Percentiles rank a stretch among this genome's conserved stretches.
Evolutionary conservation across 371 early-diverging fungal genomes (phyloP).

Genomic region (Apophysomyces sp.): DNA sequence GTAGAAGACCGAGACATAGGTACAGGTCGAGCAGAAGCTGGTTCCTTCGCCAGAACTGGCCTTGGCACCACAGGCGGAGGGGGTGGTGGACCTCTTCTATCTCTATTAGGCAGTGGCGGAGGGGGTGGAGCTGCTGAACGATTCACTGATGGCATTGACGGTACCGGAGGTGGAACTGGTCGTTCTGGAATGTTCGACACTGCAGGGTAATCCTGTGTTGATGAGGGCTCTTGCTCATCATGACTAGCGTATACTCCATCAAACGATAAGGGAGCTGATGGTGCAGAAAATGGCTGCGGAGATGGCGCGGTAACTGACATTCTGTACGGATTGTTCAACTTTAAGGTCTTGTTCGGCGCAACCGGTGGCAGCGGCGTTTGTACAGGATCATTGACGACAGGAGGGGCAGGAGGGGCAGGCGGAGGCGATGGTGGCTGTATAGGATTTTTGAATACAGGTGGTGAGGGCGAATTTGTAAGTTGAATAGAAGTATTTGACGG

Average conservation of each 20-base stretch:
- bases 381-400: background rate
- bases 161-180: constrained; percentile 5
- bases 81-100: constrained; percentile 31
- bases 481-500: background rate
- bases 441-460: background rate
- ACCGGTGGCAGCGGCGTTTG: background rate
- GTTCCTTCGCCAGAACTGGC: constrained; percentile 7
- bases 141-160: constrained; percentile 19
- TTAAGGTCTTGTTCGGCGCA: background rate
- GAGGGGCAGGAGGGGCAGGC: background rate
- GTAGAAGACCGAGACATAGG: background rate
- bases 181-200: background rate
- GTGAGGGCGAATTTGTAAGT: constrained; percentile 9
- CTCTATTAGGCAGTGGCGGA: constrained; percentile 32
- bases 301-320: background rate
- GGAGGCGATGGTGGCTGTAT: background rate
- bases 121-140: constrained; percentile 24
- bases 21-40: constrained; percentile 5
- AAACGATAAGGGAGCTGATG: background rate
- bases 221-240: background rate
- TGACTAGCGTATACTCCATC: background rate
- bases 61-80: constrained; percentile 23
- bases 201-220: background rate
- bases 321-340: background rate
- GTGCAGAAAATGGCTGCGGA: background rate